Evolutionary conservation across 257 asterid species (phyloP).

Genomic region (Oldenlandia corymbosa): DNA sequence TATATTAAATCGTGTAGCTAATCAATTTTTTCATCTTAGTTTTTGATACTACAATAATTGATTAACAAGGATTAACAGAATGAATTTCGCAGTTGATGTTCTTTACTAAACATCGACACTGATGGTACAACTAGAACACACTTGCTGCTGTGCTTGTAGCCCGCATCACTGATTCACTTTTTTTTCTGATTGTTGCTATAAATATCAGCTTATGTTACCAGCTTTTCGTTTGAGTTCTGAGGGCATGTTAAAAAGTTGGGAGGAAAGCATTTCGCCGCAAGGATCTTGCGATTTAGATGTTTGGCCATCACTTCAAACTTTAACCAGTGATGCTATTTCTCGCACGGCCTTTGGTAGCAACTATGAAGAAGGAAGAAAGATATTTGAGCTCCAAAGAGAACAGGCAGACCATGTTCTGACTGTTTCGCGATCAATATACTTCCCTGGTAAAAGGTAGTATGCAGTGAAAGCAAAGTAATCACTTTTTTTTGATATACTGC

Average conservation of each 20-base stretch:
- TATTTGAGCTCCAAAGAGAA: slow-evolving; percentile 44
- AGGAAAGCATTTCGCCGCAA: background rate
- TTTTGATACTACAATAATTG: no score
- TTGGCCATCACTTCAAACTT: background rate
- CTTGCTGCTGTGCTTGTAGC: no score
- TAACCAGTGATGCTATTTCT: background rate
- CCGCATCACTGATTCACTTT: no score
- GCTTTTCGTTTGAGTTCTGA: background rate
- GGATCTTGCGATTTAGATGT: background rate
- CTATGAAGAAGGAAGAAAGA: slow-evolving; percentile 38
- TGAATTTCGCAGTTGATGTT: no score
- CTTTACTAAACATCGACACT: no score
- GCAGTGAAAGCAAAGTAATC: background rate
- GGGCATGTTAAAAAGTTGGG: background rate
- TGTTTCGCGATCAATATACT: slow-evolving; percentile 21
- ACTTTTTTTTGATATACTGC: background rate
- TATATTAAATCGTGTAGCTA: no score
- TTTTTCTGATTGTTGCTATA: no score
- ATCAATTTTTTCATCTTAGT: no score
- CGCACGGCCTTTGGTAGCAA: slow-evolving; percentile 33
- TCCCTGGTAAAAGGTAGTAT: slow-evolving; percentile 45
- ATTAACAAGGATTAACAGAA: no score
- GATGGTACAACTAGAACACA: no score
- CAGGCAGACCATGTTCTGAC: slow-evolving; percentile 21
- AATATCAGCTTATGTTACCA: background rate